Evolutionary conservation across 2,329 filamentous ascomycete species (phyloP).

Genomic region (Cladosporium colombiae): DNA sequence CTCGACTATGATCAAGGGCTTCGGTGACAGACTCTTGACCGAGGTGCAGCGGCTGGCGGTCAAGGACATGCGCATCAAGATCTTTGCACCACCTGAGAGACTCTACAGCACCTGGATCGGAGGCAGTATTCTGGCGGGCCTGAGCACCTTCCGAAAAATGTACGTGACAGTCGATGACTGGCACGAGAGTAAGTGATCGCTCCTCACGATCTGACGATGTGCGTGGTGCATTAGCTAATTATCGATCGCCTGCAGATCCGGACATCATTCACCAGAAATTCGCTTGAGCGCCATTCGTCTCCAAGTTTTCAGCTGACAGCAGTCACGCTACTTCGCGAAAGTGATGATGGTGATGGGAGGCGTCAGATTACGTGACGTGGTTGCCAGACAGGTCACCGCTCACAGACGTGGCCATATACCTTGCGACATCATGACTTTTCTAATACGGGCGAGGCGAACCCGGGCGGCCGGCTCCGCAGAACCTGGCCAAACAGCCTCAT

Average conservation of each 20-base stretch:
- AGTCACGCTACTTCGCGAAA: slow-evolving; percentile 20
- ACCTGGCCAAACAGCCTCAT: slow-evolving; percentile 7
- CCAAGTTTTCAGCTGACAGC: neutral
- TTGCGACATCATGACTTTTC: slow-evolving; percentile 12
- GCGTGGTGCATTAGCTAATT: slow-evolving; percentile 18
- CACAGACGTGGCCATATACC: neutral
- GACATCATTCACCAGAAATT: slow-evolving; percentile 99
- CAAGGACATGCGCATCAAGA: slow-evolving; percentile 99
- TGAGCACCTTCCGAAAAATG: slow-evolving; percentile 99
- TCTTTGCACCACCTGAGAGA: slow-evolving; percentile 93
- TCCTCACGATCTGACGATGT: slow-evolving; percentile 3
- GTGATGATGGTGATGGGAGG: neutral
- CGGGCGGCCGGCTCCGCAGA: slow-evolving; percentile 18
- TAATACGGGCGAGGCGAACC: neutral
- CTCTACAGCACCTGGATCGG: slow-evolving; percentile 99
- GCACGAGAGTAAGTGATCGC: slow-evolving; percentile 70
- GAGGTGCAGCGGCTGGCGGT: slow-evolving; percentile 93
- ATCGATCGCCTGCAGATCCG: slow-evolving; percentile 56
- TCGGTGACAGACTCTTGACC: slow-evolving; percentile 86
- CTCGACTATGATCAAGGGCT: slow-evolving; percentile 94
- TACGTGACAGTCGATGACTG: slow-evolving; percentile 99
- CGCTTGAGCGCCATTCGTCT: slow-evolving; percentile 54
- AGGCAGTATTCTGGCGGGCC: slow-evolving; percentile 90
- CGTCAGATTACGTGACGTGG: slow-evolving; percentile 6
- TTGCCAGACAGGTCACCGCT: neutral